Percentiles rank a stretch among this genome's conserved stretches.
Evolutionary conservation across 2,329 filamentous ascomycete species (phyloP).

Genomic region (Cryphonectria nitschkei): DNA sequence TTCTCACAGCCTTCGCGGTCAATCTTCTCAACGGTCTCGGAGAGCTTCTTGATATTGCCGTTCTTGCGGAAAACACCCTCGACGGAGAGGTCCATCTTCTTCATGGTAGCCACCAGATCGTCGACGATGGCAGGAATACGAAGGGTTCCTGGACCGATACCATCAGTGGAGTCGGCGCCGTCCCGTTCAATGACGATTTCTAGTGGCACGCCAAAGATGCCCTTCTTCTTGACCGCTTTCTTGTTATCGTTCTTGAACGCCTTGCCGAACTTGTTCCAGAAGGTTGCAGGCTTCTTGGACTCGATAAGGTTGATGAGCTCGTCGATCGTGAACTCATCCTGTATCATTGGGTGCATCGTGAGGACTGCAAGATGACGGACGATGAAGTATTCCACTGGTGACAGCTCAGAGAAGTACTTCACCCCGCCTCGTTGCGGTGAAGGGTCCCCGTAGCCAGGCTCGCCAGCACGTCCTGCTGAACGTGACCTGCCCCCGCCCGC

Average conservation of each 20-base stretch:
- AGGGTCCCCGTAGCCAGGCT: constrained; percentile 55
- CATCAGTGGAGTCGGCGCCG: constrained; percentile 96
- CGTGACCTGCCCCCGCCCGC: constrained; percentile 70
- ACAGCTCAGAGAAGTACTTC: constrained; percentile 94
- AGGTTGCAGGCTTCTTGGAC: constrained; percentile 82
- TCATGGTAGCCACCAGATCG: constrained; percentile 90
- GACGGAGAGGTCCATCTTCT: constrained; percentile 98
- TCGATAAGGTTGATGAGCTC: constrained; percentile 93
- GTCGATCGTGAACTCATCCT: constrained; percentile 89
- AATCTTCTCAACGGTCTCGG: constrained; percentile 82
- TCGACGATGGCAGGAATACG: constrained; percentile 95
- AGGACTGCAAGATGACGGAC: constrained; percentile 93
- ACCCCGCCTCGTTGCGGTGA: constrained; percentile 63
- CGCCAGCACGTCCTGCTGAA: constrained; percentile 55
- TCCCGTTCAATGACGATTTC: constrained; percentile 91
- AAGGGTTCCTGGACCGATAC: constrained; percentile 87
- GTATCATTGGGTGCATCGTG: constrained; percentile 90
- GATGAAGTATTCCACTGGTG: constrained; percentile 95
- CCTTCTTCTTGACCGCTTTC: constrained; percentile 85
- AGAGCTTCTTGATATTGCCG: constrained; percentile 93
- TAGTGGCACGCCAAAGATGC: constrained; percentile 86
- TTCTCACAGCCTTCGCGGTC: constrained; percentile 84
- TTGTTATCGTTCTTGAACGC: constrained; percentile 87
- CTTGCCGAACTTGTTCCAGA: constrained; percentile 98
- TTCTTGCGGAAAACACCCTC: constrained; percentile 99